These are phyloP conservation scores for Stevia rebaudiana DNA, from an alignment of 140 eudicot genomes.

Conservation along the genomic window DNA sequence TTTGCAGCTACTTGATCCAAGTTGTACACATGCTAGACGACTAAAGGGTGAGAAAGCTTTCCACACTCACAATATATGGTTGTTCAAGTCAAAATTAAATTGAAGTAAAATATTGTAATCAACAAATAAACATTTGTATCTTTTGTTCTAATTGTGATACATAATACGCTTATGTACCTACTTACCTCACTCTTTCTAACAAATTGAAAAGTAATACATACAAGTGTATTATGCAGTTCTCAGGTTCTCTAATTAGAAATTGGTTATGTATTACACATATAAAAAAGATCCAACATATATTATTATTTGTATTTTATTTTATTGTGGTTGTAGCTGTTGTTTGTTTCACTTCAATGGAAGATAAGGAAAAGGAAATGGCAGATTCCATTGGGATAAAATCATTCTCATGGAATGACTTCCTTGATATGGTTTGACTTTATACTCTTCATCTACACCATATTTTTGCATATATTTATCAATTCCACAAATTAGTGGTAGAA, in stretches of 20 bases:
- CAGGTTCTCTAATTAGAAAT: not conserved
- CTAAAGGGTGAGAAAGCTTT: slow-evolving; percentile 54
- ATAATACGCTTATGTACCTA: not conserved
- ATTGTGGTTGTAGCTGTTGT: slow-evolving; percentile 50
- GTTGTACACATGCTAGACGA: slow-evolving; percentile 59
- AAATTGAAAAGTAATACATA: not conserved
- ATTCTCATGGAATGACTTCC: slow-evolving; percentile 68
- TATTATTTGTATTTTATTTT: not conserved
- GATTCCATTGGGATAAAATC: slow-evolving; percentile 46
- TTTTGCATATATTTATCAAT: not conserved
- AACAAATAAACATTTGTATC: not conserved
- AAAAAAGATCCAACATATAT: not conserved
- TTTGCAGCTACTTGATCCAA: slow-evolving; percentile 68
- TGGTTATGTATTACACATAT: not conserved
- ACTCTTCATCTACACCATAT: not conserved
- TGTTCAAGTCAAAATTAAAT: too few relatives aligned
- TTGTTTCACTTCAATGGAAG: slow-evolving; percentile 59
- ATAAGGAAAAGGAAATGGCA: slow-evolving; percentile 45
- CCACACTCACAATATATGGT: not conserved
- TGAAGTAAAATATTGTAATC: not conserved
- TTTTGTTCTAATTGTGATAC: not conserved
- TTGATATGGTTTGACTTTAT: slow-evolving; percentile 42
- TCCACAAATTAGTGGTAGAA: too few relatives aligned
- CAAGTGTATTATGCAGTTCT: not conserved
- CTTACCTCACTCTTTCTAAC: too few relatives aligned